These are phyloP conservation scores for Ustilago shanxiensis DNA, from an alignment of 1,284 basidiomycete species.

Conservation along the genomic window DNA sequence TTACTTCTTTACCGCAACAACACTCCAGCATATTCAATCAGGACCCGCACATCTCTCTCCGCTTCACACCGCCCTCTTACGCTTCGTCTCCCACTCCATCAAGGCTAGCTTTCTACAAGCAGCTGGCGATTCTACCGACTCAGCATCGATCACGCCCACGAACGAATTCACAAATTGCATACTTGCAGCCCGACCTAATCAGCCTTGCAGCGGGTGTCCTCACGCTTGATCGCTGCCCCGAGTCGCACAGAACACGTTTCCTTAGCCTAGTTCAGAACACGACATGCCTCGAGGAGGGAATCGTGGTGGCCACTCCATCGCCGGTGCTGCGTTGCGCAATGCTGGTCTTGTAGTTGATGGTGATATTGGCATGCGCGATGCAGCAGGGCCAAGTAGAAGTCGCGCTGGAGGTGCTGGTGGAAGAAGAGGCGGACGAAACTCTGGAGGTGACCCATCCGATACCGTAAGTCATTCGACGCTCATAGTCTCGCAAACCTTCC, in stretches of 20 bases:
- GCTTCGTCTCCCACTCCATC: not conserved
- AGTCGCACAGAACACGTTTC: not conserved
- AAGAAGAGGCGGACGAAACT: slow-evolving; percentile 30
- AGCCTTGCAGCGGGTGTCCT: not conserved
- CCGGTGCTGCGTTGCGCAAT: slow-evolving; percentile 47
- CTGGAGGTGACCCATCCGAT: slow-evolving; percentile 33
- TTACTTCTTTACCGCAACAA: not conserved
- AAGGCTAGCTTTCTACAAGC: no score
- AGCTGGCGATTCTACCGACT: not conserved
- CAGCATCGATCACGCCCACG: not conserved
- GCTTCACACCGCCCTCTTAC: not conserved
- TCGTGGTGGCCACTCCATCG: slow-evolving; percentile 46
- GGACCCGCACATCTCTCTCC: not conserved
- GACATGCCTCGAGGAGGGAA: slow-evolving; percentile 38
- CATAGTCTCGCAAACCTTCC: not conserved
- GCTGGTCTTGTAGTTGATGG: slow-evolving; percentile 48
- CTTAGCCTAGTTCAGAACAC: not conserved
- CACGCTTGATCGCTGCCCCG: not conserved
- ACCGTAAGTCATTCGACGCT: slow-evolving; percentile 41
- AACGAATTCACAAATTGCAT: no score
- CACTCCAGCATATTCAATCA: not conserved
- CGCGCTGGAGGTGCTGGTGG: slow-evolving; percentile 26
- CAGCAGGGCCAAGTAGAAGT: slow-evolving; percentile 47
- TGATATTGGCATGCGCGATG: slow-evolving; percentile 50
- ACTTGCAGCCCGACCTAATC: no score